These are phyloP conservation scores for Articulospora tetracladia DNA, from an alignment of 495 filamentous ascomycete species.

Conservation along the genomic window DNA sequence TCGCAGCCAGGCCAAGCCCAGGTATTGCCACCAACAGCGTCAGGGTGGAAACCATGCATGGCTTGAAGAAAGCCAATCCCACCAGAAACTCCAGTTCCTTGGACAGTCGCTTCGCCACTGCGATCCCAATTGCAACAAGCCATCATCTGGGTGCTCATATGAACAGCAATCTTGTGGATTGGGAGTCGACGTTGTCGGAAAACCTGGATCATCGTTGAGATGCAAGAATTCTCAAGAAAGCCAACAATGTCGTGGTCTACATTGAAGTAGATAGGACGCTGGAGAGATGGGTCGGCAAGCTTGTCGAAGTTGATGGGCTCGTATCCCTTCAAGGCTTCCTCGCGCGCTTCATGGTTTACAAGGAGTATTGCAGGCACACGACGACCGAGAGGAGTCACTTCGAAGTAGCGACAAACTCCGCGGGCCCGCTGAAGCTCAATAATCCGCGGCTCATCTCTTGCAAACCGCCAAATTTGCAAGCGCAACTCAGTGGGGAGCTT, in stretches of 20 bases:
- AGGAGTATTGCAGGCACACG: neutral
- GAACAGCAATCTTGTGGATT: constrained; percentile 3
- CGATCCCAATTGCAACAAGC: too few species aligned
- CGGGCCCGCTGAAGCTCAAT: neutral
- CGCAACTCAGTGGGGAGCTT: neutral
- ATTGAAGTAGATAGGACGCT: constrained; percentile 6
- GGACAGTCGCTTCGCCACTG: neutral
- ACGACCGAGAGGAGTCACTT: neutral
- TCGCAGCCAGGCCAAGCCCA: neutral
- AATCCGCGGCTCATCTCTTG: neutral
- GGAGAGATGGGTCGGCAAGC: neutral
- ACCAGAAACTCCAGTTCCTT: neutral
- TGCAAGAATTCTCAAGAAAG: constrained; percentile 7
- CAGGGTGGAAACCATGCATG: constrained; percentile 3
- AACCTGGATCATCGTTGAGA: constrained; percentile 1
- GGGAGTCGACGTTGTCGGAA: neutral
- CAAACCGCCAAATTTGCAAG: neutral
- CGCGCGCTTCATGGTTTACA: neutral
- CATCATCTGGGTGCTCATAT: too few species aligned
- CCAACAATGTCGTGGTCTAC: constrained; percentile 1
- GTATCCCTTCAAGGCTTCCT: neutral
- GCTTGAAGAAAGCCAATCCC: neutral
- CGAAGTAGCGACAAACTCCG: neutral
- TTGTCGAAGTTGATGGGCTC: neutral
- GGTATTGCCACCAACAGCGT: neutral